Percentiles rank a stretch among this genome's conserved stretches.
These are phyloP conservation scores for Rhynchosporium secalis DNA, from an alignment of 2,329 filamentous ascomycete genomes.

Conservation along the genomic window DNA sequence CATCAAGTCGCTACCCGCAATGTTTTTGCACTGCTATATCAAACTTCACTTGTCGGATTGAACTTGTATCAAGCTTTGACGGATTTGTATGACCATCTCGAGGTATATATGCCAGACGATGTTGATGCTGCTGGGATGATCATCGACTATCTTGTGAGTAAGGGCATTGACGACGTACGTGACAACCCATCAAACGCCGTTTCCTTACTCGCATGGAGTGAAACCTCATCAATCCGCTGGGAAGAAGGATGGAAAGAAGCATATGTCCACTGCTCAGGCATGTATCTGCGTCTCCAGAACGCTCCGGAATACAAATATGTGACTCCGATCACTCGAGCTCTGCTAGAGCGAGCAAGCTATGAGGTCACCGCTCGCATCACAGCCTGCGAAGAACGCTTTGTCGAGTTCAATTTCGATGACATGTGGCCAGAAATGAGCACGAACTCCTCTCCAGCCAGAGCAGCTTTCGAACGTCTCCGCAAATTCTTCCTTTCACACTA, in stretches of 20 bases:
- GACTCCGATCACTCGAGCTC: constrained; percentile 61
- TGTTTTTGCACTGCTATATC: constrained; percentile 63
- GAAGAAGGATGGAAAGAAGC: constrained; percentile 67
- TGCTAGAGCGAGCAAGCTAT: constrained; percentile 61
- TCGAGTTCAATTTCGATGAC: constrained; percentile 59
- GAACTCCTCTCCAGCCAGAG: constrained; percentile 40
- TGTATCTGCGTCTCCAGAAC: constrained; percentile 54
- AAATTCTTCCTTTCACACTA: constrained; percentile 63
- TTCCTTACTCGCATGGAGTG: constrained; percentile 64
- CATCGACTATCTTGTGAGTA: constrained; percentile 58
- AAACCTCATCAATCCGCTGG: constrained; percentile 60
- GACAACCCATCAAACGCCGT: constrained; percentile 60
- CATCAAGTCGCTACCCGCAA: constrained; percentile 60
- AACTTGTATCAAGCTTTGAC: constrained; percentile 56
- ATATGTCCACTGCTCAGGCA: constrained; percentile 66
- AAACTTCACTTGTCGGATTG: constrained; percentile 63
- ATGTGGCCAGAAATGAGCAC: constrained; percentile 53
- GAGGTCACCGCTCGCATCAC: constrained; percentile 63
- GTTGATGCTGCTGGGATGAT: constrained; percentile 59
- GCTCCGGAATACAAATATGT: constrained; percentile 58
- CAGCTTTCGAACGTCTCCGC: constrained; percentile 59
- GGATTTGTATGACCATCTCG: constrained; percentile 62
- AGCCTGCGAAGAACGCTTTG: constrained; percentile 61
- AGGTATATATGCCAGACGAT: constrained; percentile 57
- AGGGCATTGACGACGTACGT: constrained; percentile 64